Base-by-base conservation (phyloP, 441 rosid genomes). In the Populus hybrid region DNA sequence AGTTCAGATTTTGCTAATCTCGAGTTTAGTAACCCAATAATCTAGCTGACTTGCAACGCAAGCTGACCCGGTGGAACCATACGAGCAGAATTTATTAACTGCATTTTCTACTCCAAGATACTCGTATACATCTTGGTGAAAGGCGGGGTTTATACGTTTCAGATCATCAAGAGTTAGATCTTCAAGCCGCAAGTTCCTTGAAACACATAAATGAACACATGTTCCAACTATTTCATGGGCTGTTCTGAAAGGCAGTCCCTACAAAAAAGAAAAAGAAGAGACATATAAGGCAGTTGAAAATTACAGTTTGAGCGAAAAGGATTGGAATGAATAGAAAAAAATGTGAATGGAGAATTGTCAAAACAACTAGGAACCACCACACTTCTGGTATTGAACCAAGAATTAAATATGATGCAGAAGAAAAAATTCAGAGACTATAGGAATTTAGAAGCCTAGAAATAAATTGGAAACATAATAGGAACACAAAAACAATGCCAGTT, bases 211-310 rank as follows among this genome's bases (percentile, higher is more conserved):
- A 19, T 95, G 94, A 74, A 96, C 99, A 8, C 91, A 84, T 77
- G 90, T 90, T 36, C 97, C 98, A 32, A 90, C 98, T 67, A 96
- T 73, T 76, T 94, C 99, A 72, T 96, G 98, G 64, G 99, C 91
- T 42, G 97, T 92, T 83, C 99, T 87, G 82, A 94, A 96, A 53
- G 99, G 97, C 79, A 90, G 73, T 26, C 94, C 94, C 98, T 96
- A 92, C 28, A 82, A 38, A 72, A 53, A 24, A 65, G 7, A 24
- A 65, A 23, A 28, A 2, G 18, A 14, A n/a, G n/a, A 63, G 32
- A 66, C 3, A 28, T 32, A 8, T 30, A 7, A 34, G 35, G 72
- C 77, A 73, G 46, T 35, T 35, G 40, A 53, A 57, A 67, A 74
- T 32, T 77, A 50, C 19, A 66, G 1, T 21, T 21, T 26, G 24